Base-by-base conservation (phyloP, 345 rosid species). In the Populus deltoides region DNA sequence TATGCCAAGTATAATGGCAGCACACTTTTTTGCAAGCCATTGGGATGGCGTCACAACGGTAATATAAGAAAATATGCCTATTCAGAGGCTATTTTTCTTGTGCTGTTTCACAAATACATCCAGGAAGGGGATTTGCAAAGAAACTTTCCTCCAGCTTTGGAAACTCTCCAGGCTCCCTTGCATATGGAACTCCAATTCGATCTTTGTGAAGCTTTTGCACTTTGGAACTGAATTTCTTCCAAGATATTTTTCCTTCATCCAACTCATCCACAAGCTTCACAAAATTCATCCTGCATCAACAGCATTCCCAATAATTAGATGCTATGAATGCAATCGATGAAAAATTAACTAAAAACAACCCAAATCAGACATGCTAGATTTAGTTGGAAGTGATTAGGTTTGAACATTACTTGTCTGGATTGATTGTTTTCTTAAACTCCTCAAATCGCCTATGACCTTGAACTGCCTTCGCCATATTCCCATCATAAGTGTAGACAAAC, bases 401-500 rank as follows among this genome's bases (percentile, higher is more conserved):
- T 27, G 35, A 77, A 61, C 7, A 53, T 87, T 89, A 92, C 99
- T 81, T 93, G 90, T 95, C 98, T 31, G 98, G 99, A 83, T 72
- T 89, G 79, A 95, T 90, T 10, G 98, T 95, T 83, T 90, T 95
- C 89, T 86, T 91, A 85, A 95, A 95, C 83, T 89, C 81, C 85
- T 91, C 96, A 68, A 90, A 93, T 68, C 96, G 85, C 83, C 99
- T 82, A 78, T 95, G 99, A 80, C 98, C 98, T 85, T 95, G 93
- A 72, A 93, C 94, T 20, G 99, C 98, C 90, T 95, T 95, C 27
- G 99, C 99, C 99, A 95, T 93, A 83, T 95, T 95, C 76, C 99
- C 98, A 33, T 95, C 93, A 45, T 93, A 95, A 1, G 99, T 95
- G 75, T 92, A 92, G 70, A 93, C 87, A 87, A 96, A 92, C 18